phyloP scores from a whole-genome alignment of 2,329 filamentous ascomycete genomes.

The Triangularia verruculosa region DNA sequence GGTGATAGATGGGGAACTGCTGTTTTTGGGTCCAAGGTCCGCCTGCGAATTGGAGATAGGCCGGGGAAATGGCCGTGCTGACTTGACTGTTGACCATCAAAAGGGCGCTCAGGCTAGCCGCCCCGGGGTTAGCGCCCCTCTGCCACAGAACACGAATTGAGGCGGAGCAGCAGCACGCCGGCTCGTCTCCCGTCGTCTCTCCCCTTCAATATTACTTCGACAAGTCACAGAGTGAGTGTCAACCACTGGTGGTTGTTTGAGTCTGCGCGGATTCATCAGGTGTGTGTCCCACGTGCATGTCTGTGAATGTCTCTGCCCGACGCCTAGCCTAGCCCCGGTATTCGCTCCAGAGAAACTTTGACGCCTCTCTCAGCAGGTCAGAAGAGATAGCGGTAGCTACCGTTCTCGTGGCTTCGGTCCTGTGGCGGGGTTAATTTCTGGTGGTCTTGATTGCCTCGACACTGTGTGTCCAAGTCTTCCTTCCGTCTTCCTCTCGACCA shows the following conservation, averaged over 20 bases:
- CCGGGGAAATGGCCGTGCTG: slow-evolving; percentile 2
- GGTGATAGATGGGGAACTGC: not conserved
- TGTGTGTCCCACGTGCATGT: not conserved
- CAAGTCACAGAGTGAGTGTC: not conserved
- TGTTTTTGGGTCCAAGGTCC: not conserved
- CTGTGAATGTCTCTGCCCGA: not conserved
- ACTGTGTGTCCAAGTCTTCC: too few relatives aligned
- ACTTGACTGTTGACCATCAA: not conserved
- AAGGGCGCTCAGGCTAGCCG: slow-evolving; percentile 2
- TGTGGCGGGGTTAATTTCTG: too few relatives aligned
- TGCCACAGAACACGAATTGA: slow-evolving; percentile 13
- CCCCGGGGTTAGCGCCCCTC: slow-evolving; percentile 3
- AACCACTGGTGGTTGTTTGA: not conserved
- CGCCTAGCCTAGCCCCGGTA: not conserved
- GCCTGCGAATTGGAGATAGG: not conserved
- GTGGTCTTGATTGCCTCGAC: not conserved
- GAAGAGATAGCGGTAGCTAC: not conserved
- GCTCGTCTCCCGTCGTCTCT: not conserved
- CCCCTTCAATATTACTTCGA: not conserved
- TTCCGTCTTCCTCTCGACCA: not conserved
- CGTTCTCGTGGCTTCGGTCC: not conserved
- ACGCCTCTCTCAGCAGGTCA: not conserved
- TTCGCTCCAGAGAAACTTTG: not conserved
- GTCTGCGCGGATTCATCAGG: not conserved
- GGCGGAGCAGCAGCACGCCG: slow-evolving; percentile 10